Evolutionary conservation across 768 basidiomycete species (phyloP).

Genomic region (Agrocybe praecox): DNA sequence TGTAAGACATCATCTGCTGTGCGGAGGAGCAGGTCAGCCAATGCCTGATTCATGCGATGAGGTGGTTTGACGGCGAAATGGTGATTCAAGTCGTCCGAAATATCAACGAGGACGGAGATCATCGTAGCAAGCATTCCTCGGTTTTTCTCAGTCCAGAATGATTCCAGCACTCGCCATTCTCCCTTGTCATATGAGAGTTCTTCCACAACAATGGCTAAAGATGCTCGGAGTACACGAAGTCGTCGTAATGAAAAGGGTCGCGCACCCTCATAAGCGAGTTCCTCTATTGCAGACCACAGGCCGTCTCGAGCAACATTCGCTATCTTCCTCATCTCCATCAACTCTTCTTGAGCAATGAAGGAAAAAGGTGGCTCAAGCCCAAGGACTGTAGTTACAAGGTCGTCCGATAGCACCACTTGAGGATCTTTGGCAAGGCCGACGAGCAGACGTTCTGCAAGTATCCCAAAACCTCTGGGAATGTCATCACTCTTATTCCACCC

Average conservation of each 20-base stretch:
- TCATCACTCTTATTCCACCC: conserved; percentile 71
- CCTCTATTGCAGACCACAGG: conserved; percentile 61
- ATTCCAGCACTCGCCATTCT: conserved; percentile 56
- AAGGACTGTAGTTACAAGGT: conserved; percentile 62
- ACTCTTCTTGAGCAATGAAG: conserved; percentile 62
- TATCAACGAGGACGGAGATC: conserved; percentile 48
- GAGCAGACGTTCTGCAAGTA: conserved; percentile 72
- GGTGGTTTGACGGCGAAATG: conserved; percentile 49
- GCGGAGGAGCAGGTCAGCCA: conserved; percentile 57
- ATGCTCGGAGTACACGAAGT: conserved; percentile 63
- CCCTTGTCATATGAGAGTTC: conserved; percentile 51
- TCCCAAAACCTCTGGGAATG: conserved; percentile 61
- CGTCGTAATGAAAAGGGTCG: conserved; percentile 54
- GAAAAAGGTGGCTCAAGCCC: conserved; percentile 60
- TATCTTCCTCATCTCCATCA: conserved; percentile 57
- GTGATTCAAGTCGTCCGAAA: conserved; percentile 54
- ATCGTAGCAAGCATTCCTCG: conserved; percentile 62
- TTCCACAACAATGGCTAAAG: conserved; percentile 55
- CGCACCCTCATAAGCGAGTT: conserved; percentile 51
- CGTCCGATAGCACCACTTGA: conserved; percentile 55
- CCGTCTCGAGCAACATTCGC: conserved; percentile 75
- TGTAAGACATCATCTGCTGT: conserved; percentile 55
- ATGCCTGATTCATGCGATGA: conserved; percentile 37
- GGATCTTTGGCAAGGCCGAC: conserved; percentile 63
- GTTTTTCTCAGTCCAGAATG: conserved; percentile 61